phyloP scores from a whole-genome alignment of 352 stramenopile species.

The Phytophthora idaei region DNA sequence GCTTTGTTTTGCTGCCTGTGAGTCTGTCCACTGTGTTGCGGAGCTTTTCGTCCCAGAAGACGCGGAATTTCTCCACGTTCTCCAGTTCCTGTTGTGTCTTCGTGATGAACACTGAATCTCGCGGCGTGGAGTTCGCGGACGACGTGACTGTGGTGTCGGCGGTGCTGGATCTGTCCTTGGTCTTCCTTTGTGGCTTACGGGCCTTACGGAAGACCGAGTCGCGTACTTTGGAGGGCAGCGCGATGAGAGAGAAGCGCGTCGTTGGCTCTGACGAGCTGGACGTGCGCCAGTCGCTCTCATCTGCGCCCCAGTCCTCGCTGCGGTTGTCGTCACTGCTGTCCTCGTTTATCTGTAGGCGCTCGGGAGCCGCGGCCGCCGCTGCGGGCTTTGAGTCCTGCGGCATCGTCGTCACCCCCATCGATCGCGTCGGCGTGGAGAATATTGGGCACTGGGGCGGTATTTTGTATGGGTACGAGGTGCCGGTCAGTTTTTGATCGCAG shows the following conservation, averaged over 20 bases:
- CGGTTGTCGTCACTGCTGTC: constrained; percentile 43
- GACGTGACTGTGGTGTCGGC: constrained; percentile 36
- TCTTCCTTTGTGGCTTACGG: constrained; percentile 25
- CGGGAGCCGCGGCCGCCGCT: not conserved
- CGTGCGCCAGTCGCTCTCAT: constrained; percentile 57
- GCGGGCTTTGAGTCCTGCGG: not conserved
- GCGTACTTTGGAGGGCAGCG: constrained; percentile 47
- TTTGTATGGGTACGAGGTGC: constrained; percentile 20
- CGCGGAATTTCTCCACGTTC: constrained; percentile 71
- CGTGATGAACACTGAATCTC: constrained; percentile 20
- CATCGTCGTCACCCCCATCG: constrained; percentile 31
- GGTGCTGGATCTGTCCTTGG: constrained; percentile 36
- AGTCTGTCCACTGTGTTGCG: constrained; percentile 65
- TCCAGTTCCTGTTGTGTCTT: constrained; percentile 29
- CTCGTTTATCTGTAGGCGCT: constrained; percentile 3
- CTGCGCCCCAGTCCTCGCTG: constrained; percentile 44
- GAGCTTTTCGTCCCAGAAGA: constrained; percentile 84
- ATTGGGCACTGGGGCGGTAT: constrained; percentile 4
- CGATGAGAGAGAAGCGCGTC: constrained; percentile 53
- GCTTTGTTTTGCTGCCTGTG: constrained; percentile 32
- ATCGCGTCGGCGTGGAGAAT: constrained; percentile 5
- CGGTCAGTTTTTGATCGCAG: constrained; percentile 25
- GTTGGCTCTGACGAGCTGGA: constrained; percentile 50
- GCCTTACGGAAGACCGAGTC: constrained; percentile 45
- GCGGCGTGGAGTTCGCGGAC: constrained; percentile 37